A percentile compares a stretch with the other conserved stretches of the same genome.
Conservation (phyloP, 169 alveolate genomes). For the Amoebophrya sp. region DNA sequence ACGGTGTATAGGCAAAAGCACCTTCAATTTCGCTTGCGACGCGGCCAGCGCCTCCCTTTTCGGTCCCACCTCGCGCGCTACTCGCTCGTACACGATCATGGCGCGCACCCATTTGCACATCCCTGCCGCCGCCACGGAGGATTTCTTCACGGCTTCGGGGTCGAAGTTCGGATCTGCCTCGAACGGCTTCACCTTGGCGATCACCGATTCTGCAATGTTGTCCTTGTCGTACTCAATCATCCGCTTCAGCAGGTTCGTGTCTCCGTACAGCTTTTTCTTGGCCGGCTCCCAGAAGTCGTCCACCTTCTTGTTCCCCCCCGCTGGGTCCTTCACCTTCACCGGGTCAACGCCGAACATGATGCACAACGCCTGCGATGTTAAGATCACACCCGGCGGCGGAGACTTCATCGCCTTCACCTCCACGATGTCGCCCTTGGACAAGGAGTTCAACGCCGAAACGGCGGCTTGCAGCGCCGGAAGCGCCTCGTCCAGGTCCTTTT, state of each 20-base stretch:
- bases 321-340: slow-evolving; percentile 44
- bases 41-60: slow-evolving; percentile 67
- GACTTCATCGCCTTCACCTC: slow-evolving; percentile 77
- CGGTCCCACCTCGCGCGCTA: slow-evolving; percentile 65
- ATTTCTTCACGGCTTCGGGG: slow-evolving; percentile 59
- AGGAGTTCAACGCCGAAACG: slow-evolving; percentile 71
- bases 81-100: slow-evolving; percentile 72
- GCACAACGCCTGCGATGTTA: slow-evolving; percentile 57
- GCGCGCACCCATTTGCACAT: slow-evolving; percentile 82
- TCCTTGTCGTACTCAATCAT: slow-evolving; percentile 75
- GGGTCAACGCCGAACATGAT: slow-evolving; percentile 56
- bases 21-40: slow-evolving; percentile 71
- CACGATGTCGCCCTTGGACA: slow-evolving; percentile 73
- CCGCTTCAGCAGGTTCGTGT: slow-evolving; percentile 57
- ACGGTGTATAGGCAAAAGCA: too few species aligned
- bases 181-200: slow-evolving; percentile 77
- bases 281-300: slow-evolving; percentile 71
- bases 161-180: slow-evolving; percentile 51
- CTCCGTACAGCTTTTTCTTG: slow-evolving; percentile 59
- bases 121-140: slow-evolving; percentile 67
- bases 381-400: slow-evolving; percentile 65
- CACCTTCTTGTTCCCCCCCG: slow-evolving; percentile 39
- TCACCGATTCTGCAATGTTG: slow-evolving; percentile 78
- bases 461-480: slow-evolving; percentile 81
- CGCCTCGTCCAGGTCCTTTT: slow-evolving; percentile 51